Evolutionary conservation across 1,139 yeast genomes (phyloP), one percentile per base, ranked within the genome.

Genomic region (Scheffersomyces insectosa): DNA sequence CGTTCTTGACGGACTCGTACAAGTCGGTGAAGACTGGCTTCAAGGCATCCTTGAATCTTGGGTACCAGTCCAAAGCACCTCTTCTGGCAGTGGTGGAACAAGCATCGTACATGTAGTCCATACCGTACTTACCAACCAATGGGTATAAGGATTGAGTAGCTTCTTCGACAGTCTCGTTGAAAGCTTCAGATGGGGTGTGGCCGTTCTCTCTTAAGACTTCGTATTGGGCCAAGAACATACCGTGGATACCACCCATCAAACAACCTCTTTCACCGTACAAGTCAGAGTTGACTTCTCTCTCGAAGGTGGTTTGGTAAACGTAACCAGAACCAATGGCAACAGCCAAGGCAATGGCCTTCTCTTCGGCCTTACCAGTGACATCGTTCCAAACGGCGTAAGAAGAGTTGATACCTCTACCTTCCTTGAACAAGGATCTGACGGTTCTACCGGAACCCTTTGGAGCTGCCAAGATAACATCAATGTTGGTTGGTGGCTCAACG

Each of bases 401-500:
- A 46, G 99, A 93, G 93, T 93, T 93, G 74, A 93, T 93, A 83
- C 99, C 99, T 80, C 99, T 91, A 71, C 99, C 99, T 81, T 93
- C 99, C 82, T 93, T 91, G 93, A 93, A 93, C 67, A 93, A 81
- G 55, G 98, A 85, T 82, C 99, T 88, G 63, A 93, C 99, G 62
- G 99, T 93, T 82, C 99, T 89, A 78, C 99, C 99, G 56, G 98
- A 91, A 72, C 99, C 99, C 88, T 93, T 93, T 79, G 99, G 99
- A 73, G 99, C 99, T 66, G 93, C 99, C 68, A 93, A 82, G 77
- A 93, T 93, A 61, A 91, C 98, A 69, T 93, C 99, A 62, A 93
- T 83, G 76, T 91, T 88, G 59, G 78, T 75, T 77, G 99, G 99
- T 62, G 97, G 87, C 65, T 83, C 97, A 63, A 93, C 99, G 66